Conservation (phyloP, 1,139 yeast genomes). For the Candida sanyaensis region DNA sequence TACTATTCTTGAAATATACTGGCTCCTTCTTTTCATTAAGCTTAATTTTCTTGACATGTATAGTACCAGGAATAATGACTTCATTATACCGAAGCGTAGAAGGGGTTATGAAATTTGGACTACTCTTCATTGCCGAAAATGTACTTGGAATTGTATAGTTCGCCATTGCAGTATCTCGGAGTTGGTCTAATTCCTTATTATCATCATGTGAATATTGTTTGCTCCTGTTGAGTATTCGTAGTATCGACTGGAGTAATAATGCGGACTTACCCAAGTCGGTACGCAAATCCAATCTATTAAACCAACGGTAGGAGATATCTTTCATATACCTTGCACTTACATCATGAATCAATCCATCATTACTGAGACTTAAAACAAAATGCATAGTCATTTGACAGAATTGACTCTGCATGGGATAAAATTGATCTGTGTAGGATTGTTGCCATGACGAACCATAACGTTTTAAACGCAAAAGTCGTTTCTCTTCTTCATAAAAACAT, state of each 20-base stretch:
- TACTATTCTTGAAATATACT: constrained; percentile 26
- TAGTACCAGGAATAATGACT: constrained; percentile 17
- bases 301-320: constrained; percentile 35
- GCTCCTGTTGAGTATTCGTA: constrained; percentile 22
- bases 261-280: constrained; percentile 31
- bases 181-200: constrained; percentile 23
- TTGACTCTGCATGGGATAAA: constrained; percentile 25
- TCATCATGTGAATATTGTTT: constrained; percentile 6
- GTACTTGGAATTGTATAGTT: constrained; percentile 31
- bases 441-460: constrained; percentile 15
- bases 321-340: constrained; percentile 39
- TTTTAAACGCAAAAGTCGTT: constrained; percentile 25
- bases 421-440: constrained; percentile 19
- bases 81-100: constrained; percentile 35
- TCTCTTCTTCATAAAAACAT: constrained; percentile 34
- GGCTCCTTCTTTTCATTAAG: constrained; percentile 18
- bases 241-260: constrained; percentile 26
- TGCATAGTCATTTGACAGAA: constrained; percentile 38
- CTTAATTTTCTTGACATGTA: constrained; percentile 19
- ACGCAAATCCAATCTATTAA: constrained; percentile 31
- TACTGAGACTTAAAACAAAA: constrained; percentile 29
- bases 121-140: constrained; percentile 30
- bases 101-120: constrained; percentile 31
- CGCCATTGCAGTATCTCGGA: constrained; percentile 24
- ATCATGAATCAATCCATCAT: constrained; percentile 24